Evolutionary conservation across 495 filamentous ascomycete species (phyloP).

Genomic region (Sporormia fimetaria): DNA sequence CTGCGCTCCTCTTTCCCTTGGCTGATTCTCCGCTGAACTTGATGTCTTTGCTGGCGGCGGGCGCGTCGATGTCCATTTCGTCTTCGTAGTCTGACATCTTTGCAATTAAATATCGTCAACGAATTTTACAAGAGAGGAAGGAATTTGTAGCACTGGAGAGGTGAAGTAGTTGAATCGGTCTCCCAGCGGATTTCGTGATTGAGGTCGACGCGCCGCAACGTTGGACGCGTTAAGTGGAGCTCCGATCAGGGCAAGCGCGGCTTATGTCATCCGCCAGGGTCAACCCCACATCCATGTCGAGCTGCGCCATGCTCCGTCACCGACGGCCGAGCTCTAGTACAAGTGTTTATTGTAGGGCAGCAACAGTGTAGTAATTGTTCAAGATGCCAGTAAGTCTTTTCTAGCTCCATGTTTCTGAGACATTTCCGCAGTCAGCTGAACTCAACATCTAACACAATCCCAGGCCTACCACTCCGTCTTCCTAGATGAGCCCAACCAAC

Average conservation of each 20-base stretch:
- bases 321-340: not conserved
- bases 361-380: constrained; percentile 18
- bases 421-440: not conserved
- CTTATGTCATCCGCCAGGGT: constrained; percentile 4
- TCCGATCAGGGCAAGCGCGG: not conserved
- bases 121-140: not conserved
- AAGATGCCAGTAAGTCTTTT: constrained; percentile 43
- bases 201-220: constrained; percentile 13
- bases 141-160: too few species aligned
- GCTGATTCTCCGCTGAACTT: constrained; percentile 48
- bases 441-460: constrained; percentile 7
- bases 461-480: constrained; percentile 93
- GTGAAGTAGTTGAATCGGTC: too few species aligned
- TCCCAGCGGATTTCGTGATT: not conserved
- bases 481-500: constrained; percentile 64
- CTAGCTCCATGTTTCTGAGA: not conserved
- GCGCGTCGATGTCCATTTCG: constrained; percentile 65
- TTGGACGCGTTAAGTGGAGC: constrained; percentile 20
- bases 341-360: constrained; percentile 1
- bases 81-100: constrained; percentile 85
- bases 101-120: not conserved
- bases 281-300: constrained; percentile 14
- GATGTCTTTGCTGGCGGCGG: constrained; percentile 44
- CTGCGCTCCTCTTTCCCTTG: constrained; percentile 83
- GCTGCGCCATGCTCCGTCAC: constrained; percentile 5